Conservation (phyloP, 2,329 filamentous ascomycete genomes). For the Cordyceps tenuipes region DNA sequence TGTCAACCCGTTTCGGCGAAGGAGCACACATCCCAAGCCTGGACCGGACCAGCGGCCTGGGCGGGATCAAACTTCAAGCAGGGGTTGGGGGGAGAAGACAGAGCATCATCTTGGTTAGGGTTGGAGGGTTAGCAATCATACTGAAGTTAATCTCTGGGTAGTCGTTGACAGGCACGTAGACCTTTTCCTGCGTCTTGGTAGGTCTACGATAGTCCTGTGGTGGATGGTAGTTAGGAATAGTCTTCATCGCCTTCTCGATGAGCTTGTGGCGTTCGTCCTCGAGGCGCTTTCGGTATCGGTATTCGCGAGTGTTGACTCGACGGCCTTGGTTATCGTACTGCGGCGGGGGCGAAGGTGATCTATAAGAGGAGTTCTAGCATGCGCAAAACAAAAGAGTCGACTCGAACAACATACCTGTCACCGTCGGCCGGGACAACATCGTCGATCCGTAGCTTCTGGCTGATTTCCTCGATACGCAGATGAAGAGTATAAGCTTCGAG, state of each 20-base stretch:
- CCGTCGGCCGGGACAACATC: slow-evolving; percentile 96
- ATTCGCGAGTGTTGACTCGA: slow-evolving; percentile 98
- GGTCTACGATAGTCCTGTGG: slow-evolving; percentile 97
- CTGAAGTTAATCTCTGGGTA: slow-evolving; percentile 99
- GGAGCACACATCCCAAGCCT: slow-evolving; percentile 23
- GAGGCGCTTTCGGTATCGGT: slow-evolving; percentile 93
- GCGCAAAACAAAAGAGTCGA: not conserved
- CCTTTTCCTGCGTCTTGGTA: slow-evolving; percentile 99
- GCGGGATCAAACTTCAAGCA: slow-evolving; percentile 36
- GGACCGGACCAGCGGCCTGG: slow-evolving; percentile 15
- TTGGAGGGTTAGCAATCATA: slow-evolving; percentile 99
- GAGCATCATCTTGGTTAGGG: slow-evolving; percentile 50
- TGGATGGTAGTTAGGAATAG: slow-evolving; percentile 98
- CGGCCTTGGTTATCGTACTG: slow-evolving; percentile 99
- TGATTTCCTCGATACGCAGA: slow-evolving; percentile 97
- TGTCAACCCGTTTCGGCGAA: slow-evolving; percentile 25
- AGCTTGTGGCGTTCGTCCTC: slow-evolving; percentile 99
- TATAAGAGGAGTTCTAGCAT: slow-evolving; percentile 27
- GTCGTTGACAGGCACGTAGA: slow-evolving; percentile 99
- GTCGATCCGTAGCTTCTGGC: slow-evolving; percentile 97
- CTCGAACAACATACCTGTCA: slow-evolving; percentile 60
- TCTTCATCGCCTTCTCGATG: slow-evolving; percentile 98
- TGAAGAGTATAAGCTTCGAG: slow-evolving; percentile 95
- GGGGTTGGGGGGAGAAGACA: slow-evolving; percentile 12
- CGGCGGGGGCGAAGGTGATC: slow-evolving; percentile 89